Conservation (phyloP, 371 early-diverging fungal genomes). For the Dinochytrium kinnereticum region DNA sequence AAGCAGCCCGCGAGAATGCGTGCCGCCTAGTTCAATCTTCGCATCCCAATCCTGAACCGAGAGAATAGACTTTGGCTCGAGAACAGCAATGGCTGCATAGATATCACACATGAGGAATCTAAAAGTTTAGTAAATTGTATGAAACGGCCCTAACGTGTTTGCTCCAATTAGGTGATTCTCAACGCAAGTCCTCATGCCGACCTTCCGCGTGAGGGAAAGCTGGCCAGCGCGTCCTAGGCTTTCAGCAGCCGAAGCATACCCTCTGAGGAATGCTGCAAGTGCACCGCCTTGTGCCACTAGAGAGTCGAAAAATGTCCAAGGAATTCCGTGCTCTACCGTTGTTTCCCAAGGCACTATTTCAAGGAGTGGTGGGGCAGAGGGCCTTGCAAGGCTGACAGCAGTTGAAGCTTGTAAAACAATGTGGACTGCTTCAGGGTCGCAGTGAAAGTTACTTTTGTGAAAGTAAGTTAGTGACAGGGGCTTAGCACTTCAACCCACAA, state of each 20-base stretch:
- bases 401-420: constrained; percentile 39
- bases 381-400: background rate
- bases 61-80: constrained; percentile 36
- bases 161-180: background rate
- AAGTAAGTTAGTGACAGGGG: background rate
- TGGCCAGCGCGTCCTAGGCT: background rate
- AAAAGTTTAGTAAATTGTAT: background rate
- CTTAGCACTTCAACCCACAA: constrained; percentile 4
- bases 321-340: constrained; percentile 47
- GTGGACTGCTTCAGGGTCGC: constrained; percentile 54
- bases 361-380: constrained; percentile 26
- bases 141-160: background rate
- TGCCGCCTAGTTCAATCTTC: constrained; percentile 42
- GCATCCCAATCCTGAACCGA: constrained; percentile 45
- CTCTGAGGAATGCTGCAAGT: background rate
- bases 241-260: constrained; percentile 13
- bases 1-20: constrained; percentile 39
- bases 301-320: constrained; percentile 43
- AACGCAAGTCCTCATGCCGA: background rate
- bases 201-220: background rate
- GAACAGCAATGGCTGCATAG: constrained; percentile 37
- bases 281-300: constrained; percentile 17
- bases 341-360: constrained; percentile 49
- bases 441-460: constrained; percentile 44
- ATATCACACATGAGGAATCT: constrained; percentile 42